phyloP scores from a whole-genome alignment of 1,284 basidiomycete genomes.

The Abortiporus biennis region DNA sequence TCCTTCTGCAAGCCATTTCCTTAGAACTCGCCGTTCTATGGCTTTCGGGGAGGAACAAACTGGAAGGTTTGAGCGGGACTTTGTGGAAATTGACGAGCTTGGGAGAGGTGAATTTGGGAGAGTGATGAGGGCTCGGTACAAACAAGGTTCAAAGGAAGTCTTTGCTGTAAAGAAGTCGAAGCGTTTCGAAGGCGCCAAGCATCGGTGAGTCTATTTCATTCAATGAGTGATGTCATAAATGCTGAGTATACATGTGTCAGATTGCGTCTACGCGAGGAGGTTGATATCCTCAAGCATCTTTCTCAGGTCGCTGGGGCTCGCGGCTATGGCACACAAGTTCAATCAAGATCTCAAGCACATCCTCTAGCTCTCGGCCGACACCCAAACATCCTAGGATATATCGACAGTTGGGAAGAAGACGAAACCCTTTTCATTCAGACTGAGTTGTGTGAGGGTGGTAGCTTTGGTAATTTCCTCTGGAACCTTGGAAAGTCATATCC shows the following conservation, averaged over 20 bases:
- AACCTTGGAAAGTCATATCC: constrained; percentile 87
- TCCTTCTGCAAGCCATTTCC: constrained; percentile 8
- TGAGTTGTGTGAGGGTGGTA: constrained; percentile 92
- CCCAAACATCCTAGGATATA: constrained; percentile 84
- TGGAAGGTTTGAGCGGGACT: constrained; percentile 72
- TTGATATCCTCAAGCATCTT: constrained; percentile 86
- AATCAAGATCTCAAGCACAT: constrained; percentile 13
- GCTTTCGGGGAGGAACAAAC: constrained; percentile 35
- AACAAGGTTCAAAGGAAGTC: constrained; percentile 48
- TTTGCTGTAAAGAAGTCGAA: constrained; percentile 96
- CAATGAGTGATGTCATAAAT: not conserved
- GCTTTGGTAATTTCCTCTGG: constrained; percentile 88
- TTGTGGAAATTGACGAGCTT: constrained; percentile 76
- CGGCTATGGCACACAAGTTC: constrained; percentile 9
- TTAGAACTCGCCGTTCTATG: constrained; percentile 16
- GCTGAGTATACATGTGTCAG: constrained; percentile 31
- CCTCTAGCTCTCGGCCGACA: constrained; percentile 28
- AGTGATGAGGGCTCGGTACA: constrained; percentile 84
- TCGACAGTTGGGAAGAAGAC: constrained; percentile 97
- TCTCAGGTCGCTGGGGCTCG: constrained; percentile 27
- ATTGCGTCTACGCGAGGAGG: constrained; percentile 89
- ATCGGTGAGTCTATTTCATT: constrained; percentile 57
- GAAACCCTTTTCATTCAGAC: constrained; percentile 90
- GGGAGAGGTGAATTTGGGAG: constrained; percentile 95
- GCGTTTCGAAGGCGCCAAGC: constrained; percentile 86